Base-by-base conservation (phyloP, 495 filamentous ascomycete species). In the Xylaria castorea region DNA sequence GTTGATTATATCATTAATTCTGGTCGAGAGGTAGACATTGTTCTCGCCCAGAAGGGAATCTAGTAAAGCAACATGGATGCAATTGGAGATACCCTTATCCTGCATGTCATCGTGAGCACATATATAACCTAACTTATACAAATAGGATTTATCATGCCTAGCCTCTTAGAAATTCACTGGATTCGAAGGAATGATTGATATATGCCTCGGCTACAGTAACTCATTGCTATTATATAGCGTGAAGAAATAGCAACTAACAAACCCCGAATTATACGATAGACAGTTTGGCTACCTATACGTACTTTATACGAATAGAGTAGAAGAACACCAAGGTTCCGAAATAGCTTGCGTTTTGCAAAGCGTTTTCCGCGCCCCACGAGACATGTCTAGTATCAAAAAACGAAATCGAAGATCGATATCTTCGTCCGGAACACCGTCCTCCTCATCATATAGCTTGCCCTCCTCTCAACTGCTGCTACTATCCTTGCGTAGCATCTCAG, bases 401-500 rank as follows among this genome's bases (percentile, higher is more conserved):
- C 1, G 36, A 44, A 64, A 42, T 50, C 40, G 46, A 62, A 50
- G 32, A 16, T 38, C 42, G 4, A 53, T 25, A 25, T 36, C 18
- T 60, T 40, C 5, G 12, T 30, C 50, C 16, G 8, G n/a, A 51
- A 36, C 22, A 40, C 40, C 62, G 38, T 25, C 44, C 22, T 51
- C 20, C 25, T 25, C 9, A 0, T 61, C n/a, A n/a, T n/a, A n/a
- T 27, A 1, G 16, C 42, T 36, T 44, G 18, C 0, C 6, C 6
- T 25, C 2, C 20, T 14, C 58, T 64, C 38, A 72, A 63, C 30
- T 72, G 6, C 65, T 70, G 50, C 30, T 67, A 51, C 80, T 83
- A 25, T 85, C 85, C 72, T 89, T 87, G 66, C 89, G 86, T 71
- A 97, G 83, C 80, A 95, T 88, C 71, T 94, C 92, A n/a, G 91